Conservation (phyloP, 2,329 filamentous ascomycete genomes). For the Microdochium nivale region DNA sequence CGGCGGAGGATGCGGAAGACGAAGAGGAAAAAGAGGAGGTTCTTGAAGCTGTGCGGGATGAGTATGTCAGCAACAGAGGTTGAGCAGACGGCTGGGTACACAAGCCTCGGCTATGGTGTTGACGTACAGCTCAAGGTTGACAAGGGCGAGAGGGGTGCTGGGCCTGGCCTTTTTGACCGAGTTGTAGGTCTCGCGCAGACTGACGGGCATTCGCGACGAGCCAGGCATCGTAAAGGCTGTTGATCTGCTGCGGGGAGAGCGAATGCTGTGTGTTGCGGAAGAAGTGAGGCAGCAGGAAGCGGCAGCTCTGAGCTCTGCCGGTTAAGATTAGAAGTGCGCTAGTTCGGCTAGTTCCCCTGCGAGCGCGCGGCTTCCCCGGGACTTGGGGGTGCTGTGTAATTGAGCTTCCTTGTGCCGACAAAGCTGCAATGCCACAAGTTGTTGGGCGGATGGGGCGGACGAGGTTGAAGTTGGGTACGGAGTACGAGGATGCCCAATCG, state of each 20-base stretch:
- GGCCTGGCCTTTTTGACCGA: conserved; percentile 49
- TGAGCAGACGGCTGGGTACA: neutral
- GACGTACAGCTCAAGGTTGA: conserved; percentile 63
- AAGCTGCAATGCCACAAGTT: neutral
- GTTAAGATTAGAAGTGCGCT: neutral
- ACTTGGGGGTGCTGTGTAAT: neutral
- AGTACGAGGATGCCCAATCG: no score
- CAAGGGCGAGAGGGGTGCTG: conserved; percentile 45
- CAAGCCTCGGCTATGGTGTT: neutral
- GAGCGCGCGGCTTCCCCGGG: neutral
- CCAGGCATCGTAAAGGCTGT: conserved; percentile 43
- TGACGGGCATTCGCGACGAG: conserved; percentile 62
- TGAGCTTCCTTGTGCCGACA: neutral
- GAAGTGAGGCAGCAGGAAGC: neutral
- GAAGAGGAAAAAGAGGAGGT: conserved; percentile 84
- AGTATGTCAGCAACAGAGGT: neutral
- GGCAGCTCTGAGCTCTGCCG: neutral
- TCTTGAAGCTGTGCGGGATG: conserved; percentile 54
- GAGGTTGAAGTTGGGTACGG: no score
- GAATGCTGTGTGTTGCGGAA: neutral
- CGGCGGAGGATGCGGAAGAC: conserved; percentile 75
- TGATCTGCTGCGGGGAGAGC: neutral
- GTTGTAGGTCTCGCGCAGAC: conserved; percentile 58
- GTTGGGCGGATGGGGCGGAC: no score
- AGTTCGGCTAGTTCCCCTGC: neutral